Base-by-base conservation (phyloP, 208 protist species). In the Acanthamoeba sp. region DNA sequence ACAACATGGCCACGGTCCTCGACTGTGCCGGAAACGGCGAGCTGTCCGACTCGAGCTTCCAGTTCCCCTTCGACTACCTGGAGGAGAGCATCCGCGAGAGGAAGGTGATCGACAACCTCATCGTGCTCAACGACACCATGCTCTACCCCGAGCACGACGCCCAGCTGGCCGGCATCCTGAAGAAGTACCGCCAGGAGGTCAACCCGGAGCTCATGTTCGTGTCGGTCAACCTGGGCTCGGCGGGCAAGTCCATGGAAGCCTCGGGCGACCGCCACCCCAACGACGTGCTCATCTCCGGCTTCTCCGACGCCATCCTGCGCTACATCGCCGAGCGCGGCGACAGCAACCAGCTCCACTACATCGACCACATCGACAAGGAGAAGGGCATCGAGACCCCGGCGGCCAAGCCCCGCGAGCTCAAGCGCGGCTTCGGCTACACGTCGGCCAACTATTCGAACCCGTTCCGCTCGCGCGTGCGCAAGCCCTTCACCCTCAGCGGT, bases 151-250 rank as follows among this genome's bases (percentile, higher is more conserved):
- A 45, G 5, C 57, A 45, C 66, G 50, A 48, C 52, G 94, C 1
- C 85, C 57, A 29, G 34, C n/a, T 32, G 32, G 59, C 27, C 66
- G 36, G 69, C 69, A 98, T 98, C 92, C 96, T 99, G 0, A 89
- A 94, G 12, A 98, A 98, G 42, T 97, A 99, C 85, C 96, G 98
- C 20, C 97, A 97, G 91, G 96, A 95, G 29, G 94, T 98, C 96
- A 99, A 98, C 90, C 95, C 96, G 14, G 95, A 98, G 2, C 93
- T 99, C 64, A 95, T 99, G 12, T 99, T 97, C 94, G 97, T 99
- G 9, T 96, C 87, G 29, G 97, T 99, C 36, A 98, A 98, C 80
- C 93, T 94, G 71, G 64, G 40, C 34, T 24, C 18, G 2, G 40
- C 27, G 27, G 27, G 24, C 32, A 14, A 20, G 20, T 20, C 29